Evolutionary conservation across 441 rosid species (phyloP).

Genomic region (Syzygium syzygioides): DNA sequence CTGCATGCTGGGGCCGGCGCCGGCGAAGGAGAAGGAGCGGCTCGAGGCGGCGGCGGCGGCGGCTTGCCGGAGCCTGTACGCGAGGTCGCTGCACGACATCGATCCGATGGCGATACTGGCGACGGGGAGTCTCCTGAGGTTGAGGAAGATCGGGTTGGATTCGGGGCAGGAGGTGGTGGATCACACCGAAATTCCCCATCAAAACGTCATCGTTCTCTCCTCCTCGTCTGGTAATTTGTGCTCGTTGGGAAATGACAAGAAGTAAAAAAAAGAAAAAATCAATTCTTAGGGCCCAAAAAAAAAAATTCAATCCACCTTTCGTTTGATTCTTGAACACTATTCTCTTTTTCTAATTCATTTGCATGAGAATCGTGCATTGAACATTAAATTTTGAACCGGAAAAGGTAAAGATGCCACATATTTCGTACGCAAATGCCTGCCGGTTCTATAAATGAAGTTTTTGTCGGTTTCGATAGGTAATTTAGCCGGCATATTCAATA

Average conservation of each 20-base stretch:
- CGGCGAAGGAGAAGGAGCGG: conserved; percentile 18
- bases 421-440: neutral
- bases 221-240: neutral
- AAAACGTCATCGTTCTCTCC: neutral
- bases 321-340: neutral
- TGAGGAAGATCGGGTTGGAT: conserved; percentile 4
- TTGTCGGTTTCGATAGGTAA: rapidly evolving
- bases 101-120: conserved; percentile 68
- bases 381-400: neutral
- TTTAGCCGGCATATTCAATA: neutral
- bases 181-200: neutral
- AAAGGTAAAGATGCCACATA: too few relatives aligned
- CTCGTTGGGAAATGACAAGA: neutral
- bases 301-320: neutral
- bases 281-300: neutral
- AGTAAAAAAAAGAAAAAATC: neutral
- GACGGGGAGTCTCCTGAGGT: conserved; percentile 54
- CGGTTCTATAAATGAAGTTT: rapidly evolving
- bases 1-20: conserved; percentile 43
- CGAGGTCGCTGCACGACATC: conserved; percentile 51
- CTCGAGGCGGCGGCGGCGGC: conserved; percentile 26
- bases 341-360: neutral
- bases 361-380: neutral
- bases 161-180: conserved; percentile 1
- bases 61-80: conserved; percentile 52